A percentile compares a stretch with the other conserved stretches of the same genome.
phyloP scores from a whole-genome alignment of 225 moss, liverwort and hornwort species.

The Bryoerythrophyllum caledonicum region DNA sequence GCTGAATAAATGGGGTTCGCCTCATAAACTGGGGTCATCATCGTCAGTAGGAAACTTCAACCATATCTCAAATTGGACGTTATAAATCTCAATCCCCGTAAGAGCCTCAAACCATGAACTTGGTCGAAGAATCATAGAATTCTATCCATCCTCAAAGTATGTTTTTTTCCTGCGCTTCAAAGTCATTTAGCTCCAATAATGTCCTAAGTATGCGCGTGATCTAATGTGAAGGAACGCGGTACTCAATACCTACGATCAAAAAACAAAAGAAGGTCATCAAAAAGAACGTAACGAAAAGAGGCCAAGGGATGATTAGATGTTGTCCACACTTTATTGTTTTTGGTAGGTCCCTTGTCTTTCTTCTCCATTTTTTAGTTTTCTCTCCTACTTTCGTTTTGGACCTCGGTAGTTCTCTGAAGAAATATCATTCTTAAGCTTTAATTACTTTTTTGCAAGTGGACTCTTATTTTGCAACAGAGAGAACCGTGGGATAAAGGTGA shows the following conservation, averaged over 20 bases:
- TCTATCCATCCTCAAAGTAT: neutral
- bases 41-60: neutral
- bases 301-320: no score
- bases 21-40: neutral
- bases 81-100: neutral
- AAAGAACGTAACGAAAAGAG: neutral
- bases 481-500: neutral
- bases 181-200: neutral
- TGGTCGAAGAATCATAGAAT: slow-evolving; percentile 4
- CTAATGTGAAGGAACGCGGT: slow-evolving; percentile 23
- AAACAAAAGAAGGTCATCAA: neutral
- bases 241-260: slow-evolving; percentile 3
- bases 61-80: neutral
- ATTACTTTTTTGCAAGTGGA: no score
- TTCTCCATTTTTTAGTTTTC: no score
- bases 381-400: no score
- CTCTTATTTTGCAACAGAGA: no score
- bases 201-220: neutral
- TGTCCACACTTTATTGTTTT: no score
- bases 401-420: no score
- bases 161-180: neutral
- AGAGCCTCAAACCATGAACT: neutral
- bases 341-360: no score
- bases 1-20: neutral
- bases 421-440: no score